Conservation (phyloP, 768 basidiomycete genomes). For the Naematelia encephala region DNA sequence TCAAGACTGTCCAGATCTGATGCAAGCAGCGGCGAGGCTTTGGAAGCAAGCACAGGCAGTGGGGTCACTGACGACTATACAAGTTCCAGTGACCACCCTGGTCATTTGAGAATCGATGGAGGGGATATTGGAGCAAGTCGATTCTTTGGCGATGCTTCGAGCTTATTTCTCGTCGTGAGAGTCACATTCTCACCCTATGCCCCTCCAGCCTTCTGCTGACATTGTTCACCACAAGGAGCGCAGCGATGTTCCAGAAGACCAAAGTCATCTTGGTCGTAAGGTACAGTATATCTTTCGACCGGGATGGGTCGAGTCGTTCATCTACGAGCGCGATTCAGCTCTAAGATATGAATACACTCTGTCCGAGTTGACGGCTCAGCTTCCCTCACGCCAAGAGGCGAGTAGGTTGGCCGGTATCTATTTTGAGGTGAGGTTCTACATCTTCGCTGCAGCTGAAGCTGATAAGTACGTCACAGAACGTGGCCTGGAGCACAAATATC, state of each 20-base stretch:
- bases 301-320: slow-evolving; percentile 16
- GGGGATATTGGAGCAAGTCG: not conserved
- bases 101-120: no score
- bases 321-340: slow-evolving; percentile 15
- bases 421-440: slow-evolving; percentile 9
- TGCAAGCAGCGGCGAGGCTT: no score
- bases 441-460: no score
- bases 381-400: slow-evolving; percentile 9
- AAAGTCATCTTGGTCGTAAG: no score
- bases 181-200: no score
- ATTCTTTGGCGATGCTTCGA: slow-evolving; percentile 21
- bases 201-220: no score
- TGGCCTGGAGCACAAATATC: slow-evolving; percentile 15
- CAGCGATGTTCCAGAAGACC: no score
- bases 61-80: no score
- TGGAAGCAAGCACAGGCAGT: no score
- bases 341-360: slow-evolving; percentile 4
- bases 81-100: no score
- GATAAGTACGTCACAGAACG: slow-evolving; percentile 18
- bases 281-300: slow-evolving; percentile 6
- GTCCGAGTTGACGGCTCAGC: slow-evolving; percentile 3
- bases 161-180: slow-evolving; percentile 14
- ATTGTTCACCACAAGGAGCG: no score
- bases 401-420: slow-evolving; percentile 2
- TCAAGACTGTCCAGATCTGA: no score